Conservation (phyloP, 345 rosid species). For the Abelmoschus esculentus region DNA sequence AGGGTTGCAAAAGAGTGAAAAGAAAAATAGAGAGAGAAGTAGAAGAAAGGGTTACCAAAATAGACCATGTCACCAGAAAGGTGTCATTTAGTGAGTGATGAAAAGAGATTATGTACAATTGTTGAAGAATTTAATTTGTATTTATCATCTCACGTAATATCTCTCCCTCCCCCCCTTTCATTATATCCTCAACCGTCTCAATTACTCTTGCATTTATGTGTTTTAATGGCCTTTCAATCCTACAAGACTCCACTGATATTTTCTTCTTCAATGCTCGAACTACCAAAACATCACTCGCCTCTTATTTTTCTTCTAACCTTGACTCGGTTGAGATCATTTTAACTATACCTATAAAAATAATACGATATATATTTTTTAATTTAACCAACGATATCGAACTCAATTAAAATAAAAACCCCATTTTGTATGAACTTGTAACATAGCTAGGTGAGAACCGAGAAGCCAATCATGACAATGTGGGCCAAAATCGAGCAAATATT, state of each 20-base stretch:
- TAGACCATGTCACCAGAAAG: constrained; percentile 22
- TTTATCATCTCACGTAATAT: constrained; percentile 75
- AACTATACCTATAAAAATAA: not conserved
- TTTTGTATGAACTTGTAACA: not conserved
- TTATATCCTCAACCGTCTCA: constrained; percentile 79
- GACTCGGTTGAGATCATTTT: not conserved
- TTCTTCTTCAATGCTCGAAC: constrained; percentile 57
- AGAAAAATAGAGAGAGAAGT: not conserved
- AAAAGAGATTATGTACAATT: constrained; percentile 20
- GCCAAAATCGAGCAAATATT: not conserved
- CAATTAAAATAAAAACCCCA: not conserved
- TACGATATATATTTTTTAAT: not conserved
- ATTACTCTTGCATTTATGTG: constrained; percentile 94
- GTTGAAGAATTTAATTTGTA: constrained; percentile 50
- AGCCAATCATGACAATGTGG: constrained; percentile 6
- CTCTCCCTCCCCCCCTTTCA: constrained; percentile 41
- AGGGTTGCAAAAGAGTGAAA: constrained; percentile 18
- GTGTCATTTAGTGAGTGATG: constrained; percentile 51
- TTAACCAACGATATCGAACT: no score
- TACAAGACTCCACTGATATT: constrained; percentile 8
- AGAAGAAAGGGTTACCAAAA: constrained; percentile 25
- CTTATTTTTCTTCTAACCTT: not conserved
- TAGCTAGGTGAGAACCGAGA: not conserved
- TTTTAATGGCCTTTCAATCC: constrained; percentile 66
- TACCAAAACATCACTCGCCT: constrained; percentile 31